Base-by-base conservation (phyloP, 2,329 filamentous ascomycete genomes). In the Fonsecaea monophora region DNA sequence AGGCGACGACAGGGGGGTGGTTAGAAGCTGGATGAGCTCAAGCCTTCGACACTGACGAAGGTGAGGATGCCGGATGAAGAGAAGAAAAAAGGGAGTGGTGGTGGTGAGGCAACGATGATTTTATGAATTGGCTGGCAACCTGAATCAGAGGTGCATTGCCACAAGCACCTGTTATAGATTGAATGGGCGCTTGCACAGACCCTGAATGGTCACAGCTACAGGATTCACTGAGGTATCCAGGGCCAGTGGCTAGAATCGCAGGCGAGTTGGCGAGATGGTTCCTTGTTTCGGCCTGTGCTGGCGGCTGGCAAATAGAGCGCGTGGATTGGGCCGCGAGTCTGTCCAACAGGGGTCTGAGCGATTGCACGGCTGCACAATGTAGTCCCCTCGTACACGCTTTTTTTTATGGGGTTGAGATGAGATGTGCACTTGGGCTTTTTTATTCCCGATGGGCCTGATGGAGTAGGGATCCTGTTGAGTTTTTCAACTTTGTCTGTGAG, bases 41-140 rank as follows among this genome's bases (percentile, higher is more conserved):
- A 56, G 37, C 66, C 62, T 65, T 68, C 59, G 63, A 68, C 66
- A 60, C 61, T 34, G 67, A 64, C 64, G 64, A 66, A 68, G 64
- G 57, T 30, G 42, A 54, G 12, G 60, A 62, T 62, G 35, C 48
- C 38, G 34, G 63, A 60, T 60, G 63, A 40, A 65, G 40, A 30
- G 32, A 10, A 35, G 42, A 38, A 60, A n/a, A 37, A 25, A 62
- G 35, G 30, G 1, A 21, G 4, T 5, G 7, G 30, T 21, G 13
- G 60, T 56, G 53, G 7, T 13, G 37, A 64, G 65, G 54, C 38
- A 53, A 50, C 53, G 57, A 53, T 54, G 50, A 61, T 50, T 65
- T 65, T 65, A 65, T 65, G 62, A 65, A 61, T 61, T 21, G 40
- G 59, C 53, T 21, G 12, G 59, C 40, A 12, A 34, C 13, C 25